phyloP scores from a whole-genome alignment of 495 filamentous ascomycete species.

The Penicillium macrosclerotiorum region DNA sequence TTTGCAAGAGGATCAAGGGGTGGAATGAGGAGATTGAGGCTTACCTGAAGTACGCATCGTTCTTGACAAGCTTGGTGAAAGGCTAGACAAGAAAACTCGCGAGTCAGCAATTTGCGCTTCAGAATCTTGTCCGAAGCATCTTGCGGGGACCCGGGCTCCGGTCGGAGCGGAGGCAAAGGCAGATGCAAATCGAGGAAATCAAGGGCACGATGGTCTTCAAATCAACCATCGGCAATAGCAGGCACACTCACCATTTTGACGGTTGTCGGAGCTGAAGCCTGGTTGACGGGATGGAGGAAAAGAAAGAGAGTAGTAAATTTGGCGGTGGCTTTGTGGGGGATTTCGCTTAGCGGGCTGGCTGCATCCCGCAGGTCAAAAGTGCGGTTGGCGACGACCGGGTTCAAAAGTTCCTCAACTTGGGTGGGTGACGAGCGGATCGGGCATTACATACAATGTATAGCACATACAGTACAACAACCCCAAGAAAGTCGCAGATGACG shows the following conservation, averaged over 20 bases:
- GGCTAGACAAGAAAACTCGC: conserved; percentile 61
- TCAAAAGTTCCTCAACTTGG: no score
- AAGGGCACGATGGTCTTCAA: conserved; percentile 10
- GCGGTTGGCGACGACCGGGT: conserved; percentile 45
- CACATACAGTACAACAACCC: conserved; percentile 1
- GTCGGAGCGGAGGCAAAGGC: conserved; percentile 16
- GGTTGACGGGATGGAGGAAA: conserved; percentile 26
- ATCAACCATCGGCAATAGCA: conserved; percentile 26
- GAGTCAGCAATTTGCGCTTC: conserved; percentile 99
- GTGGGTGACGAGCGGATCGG: conserved; percentile 8
- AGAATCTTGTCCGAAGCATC: conserved; percentile 87
- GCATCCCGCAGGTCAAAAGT: conserved; percentile 37
- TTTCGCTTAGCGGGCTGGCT: conserved; percentile 48
- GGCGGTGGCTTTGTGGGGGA: conserved; percentile 43
- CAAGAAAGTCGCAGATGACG: neutral
- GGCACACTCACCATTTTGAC: conserved; percentile 51
- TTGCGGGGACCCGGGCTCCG: conserved; percentile 78
- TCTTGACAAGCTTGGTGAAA: conserved; percentile 96
- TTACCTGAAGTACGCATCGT: conserved; percentile 95
- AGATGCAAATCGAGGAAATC: conserved; percentile 6
- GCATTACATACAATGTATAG: neutral
- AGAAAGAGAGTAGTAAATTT: conserved; percentile 27
- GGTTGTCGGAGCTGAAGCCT: conserved; percentile 38
- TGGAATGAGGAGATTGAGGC: conserved; percentile 20
- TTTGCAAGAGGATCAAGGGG: neutral